Percentiles rank a stretch among this genome's conserved stretches.
These are phyloP conservation scores for Penicillium sp. DNA, from an alignment of 2,329 filamentous ascomycete species.

Conservation along the genomic window DNA sequence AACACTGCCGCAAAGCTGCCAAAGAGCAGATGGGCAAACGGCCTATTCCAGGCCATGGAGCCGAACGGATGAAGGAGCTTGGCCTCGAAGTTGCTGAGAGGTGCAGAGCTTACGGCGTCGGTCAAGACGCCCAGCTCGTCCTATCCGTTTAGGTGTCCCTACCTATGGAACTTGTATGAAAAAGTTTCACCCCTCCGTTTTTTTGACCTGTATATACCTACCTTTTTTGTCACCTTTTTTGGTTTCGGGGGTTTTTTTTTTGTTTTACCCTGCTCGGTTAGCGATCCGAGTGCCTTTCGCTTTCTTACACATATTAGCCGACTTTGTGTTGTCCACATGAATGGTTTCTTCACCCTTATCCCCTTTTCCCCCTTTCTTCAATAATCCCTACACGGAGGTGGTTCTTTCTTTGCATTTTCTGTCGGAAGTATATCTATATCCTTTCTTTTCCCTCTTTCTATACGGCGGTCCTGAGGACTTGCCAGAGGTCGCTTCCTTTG, in stretches of 20 bases:
- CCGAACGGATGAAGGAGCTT: conserved; percentile 89
- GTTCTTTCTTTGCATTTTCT: conserved; percentile 20
- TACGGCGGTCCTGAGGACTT: conserved; percentile 13
- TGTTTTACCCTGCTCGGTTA: conserved; percentile 14
- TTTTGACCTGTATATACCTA: conserved; percentile 27
- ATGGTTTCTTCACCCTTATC: conserved; percentile 12
- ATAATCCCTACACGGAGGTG: conserved; percentile 20
- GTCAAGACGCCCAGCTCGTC: conserved; percentile 61
- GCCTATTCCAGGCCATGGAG: conserved; percentile 78
- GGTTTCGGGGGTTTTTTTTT: conserved; percentile 4
- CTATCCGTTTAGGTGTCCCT: conserved; percentile 61
- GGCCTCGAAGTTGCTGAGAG: conserved; percentile 86
- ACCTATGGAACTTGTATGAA: conserved; percentile 16
- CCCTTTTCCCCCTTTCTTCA: conserved; percentile 13
- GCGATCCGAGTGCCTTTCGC: conserved; percentile 29
- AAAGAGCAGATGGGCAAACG: conserved; percentile 63
- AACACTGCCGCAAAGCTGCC: conserved; percentile 79
- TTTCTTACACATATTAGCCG: conserved; percentile 29
- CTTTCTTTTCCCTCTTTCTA: conserved; percentile 17
- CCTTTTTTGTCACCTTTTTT: not conserved
- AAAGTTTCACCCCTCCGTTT: conserved; percentile 21
- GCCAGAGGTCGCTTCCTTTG: conserved; percentile 24
- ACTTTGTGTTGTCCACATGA: conserved; percentile 28
- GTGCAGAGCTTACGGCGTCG: conserved; percentile 63
- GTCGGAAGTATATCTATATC: conserved; percentile 17